Percentiles rank a stretch among this genome's conserved stretches.
Evolutionary conservation across 495 filamentous ascomycete genomes (phyloP).

Genomic region (Evansstolkia leycettana): DNA sequence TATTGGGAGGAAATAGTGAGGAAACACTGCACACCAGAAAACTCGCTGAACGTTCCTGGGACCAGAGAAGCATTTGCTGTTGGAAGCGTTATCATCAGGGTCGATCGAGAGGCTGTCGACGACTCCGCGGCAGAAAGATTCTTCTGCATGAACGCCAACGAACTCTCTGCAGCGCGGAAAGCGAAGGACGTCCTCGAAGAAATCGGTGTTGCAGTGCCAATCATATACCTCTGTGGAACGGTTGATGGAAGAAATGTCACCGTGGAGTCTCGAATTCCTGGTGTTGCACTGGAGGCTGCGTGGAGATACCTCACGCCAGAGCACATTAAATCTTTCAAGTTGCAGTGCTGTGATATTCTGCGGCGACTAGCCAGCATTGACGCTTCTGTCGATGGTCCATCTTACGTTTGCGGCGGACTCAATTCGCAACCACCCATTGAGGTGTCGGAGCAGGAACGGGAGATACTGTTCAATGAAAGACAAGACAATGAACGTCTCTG

Average conservation of each 20-base stretch:
- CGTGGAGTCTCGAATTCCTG: conserved; percentile 30
- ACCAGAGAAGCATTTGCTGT: conserved; percentile 24
- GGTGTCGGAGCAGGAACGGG: conserved; percentile 14
- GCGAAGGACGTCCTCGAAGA: conserved; percentile 22
- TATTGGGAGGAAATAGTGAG: conserved; percentile 27
- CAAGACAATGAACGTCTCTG: conserved; percentile 13
- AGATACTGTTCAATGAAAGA: conserved; percentile 21
- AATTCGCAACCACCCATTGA: conserved; percentile 19
- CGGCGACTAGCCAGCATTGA: conserved; percentile 17
- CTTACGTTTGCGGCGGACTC: conserved; percentile 26
- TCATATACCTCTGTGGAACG: conserved; percentile 27
- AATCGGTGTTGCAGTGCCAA: conserved; percentile 24
- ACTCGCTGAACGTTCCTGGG: conserved; percentile 23
- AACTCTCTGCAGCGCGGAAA: conserved; percentile 25
- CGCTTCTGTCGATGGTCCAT: conserved; percentile 14
- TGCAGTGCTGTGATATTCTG: conserved; percentile 24
- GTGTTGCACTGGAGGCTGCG: conserved; percentile 31
- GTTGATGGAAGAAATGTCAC: conserved; percentile 30
- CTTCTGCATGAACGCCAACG: conserved; percentile 49
- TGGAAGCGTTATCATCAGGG: conserved; percentile 27
- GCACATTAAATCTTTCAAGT: conserved; percentile 22
- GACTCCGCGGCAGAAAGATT: conserved; percentile 17
- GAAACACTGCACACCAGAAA: conserved; percentile 18
- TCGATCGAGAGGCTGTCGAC: conserved; percentile 19
- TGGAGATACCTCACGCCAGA: conserved; percentile 25